Conservation (phyloP, 148 eudicot species). For the Hydrangea macrophylla region DNA sequence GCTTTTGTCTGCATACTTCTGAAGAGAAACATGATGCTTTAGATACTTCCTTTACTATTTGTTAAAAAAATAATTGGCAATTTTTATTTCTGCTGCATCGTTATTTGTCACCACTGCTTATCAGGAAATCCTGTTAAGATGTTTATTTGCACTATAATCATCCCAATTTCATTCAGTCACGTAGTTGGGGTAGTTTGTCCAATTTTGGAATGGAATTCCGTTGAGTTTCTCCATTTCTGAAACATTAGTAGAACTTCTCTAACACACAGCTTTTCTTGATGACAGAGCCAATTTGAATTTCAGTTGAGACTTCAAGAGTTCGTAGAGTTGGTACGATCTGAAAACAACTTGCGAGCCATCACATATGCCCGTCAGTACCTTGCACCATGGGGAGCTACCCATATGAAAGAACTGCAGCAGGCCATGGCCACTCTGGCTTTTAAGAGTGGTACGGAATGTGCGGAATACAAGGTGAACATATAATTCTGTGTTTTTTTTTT, state of each 20-base stretch:
- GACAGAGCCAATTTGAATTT: constrained; percentile 94
- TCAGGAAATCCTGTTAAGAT: background rate
- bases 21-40: background rate
- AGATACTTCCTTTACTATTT: background rate
- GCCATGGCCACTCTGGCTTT: constrained; percentile 93
- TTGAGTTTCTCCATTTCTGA: background rate
- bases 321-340: constrained; percentile 91
- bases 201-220: background rate
- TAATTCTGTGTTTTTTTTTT: background rate
- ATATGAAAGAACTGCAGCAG: constrained; percentile 92
- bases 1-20: background rate
- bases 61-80: too few species aligned
- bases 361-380: constrained; percentile 82
- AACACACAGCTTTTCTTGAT: constrained; percentile 16
- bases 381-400: constrained; percentile 89
- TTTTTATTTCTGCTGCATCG: background rate
- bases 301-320: constrained; percentile 97
- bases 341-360: constrained; percentile 68
- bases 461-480: constrained; percentile 71
- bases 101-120: background rate
- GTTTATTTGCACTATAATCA: background rate
- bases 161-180: background rate
- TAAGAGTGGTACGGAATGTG: constrained; percentile 81
- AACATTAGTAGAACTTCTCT: background rate
- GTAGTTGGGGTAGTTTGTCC: background rate